Percentiles rank a stretch among this genome's conserved stretches.
These are phyloP conservation scores for Colletotrichum musicola DNA, from an alignment of 2,329 filamentous ascomycete species.

Conservation along the genomic window DNA sequence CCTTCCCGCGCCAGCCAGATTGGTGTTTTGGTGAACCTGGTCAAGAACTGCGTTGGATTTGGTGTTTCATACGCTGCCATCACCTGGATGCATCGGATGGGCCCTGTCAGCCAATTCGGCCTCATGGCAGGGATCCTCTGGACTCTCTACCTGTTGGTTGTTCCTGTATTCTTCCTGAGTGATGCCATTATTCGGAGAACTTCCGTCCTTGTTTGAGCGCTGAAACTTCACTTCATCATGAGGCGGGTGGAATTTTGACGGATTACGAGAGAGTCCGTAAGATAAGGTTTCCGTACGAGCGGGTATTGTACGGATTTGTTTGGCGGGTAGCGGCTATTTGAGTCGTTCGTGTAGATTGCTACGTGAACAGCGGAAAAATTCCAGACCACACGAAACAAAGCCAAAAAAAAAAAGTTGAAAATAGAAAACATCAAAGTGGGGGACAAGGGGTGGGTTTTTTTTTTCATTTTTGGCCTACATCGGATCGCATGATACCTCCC, in stretches of 20 bases:
- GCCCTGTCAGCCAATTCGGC: conserved; percentile 37
- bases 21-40: conserved; percentile 40
- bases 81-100: conserved; percentile 31
- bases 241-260: too few species aligned
- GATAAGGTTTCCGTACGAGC: too few species aligned
- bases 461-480: too few species aligned
- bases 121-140: conserved; percentile 40
- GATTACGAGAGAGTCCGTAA: too few species aligned
- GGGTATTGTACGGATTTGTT: too few species aligned
- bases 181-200: conserved; percentile 18
- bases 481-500: too few species aligned
- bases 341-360: too few species aligned
- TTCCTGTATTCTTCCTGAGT: conserved; percentile 32
- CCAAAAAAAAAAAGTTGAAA: not conserved
- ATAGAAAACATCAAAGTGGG: not conserved
- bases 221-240: not conserved
- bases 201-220: not conserved
- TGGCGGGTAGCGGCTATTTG: too few species aligned
- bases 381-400: not conserved
- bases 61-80: conserved; percentile 39
- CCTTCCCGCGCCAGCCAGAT: conserved; percentile 37
- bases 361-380: not conserved
- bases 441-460: not conserved
- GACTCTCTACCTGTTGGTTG: conserved; percentile 33
- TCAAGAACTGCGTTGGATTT: conserved; percentile 40